Evolutionary conservation across 345 rosid genomes (phyloP).

Genomic region (Anacardium occidentale): DNA sequence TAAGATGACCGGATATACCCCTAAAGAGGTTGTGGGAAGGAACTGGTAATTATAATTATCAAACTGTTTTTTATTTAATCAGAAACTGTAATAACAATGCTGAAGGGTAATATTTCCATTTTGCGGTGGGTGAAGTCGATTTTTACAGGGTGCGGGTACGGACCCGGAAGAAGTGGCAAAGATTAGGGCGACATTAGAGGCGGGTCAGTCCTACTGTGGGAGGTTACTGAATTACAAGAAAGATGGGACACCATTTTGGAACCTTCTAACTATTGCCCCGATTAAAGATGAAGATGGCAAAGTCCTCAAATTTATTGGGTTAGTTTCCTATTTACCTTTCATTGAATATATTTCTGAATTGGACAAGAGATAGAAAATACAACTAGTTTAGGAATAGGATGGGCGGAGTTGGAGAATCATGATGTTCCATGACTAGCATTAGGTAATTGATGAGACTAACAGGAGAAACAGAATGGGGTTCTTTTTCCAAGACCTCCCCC

Average conservation of each 20-base stretch:
- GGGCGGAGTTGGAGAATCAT: no score
- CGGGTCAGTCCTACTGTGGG: constrained; percentile 73
- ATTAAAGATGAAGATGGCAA: constrained; percentile 86
- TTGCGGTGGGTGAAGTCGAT: constrained; percentile 52
- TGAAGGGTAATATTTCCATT: constrained; percentile 19
- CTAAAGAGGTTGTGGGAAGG: constrained; percentile 91
- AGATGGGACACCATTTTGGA: constrained; percentile 94
- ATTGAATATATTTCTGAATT: no score
- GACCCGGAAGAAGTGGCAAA: constrained; percentile 81
- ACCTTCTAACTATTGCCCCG: constrained; percentile 88
- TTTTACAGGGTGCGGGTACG: constrained; percentile 89
- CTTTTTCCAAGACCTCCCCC: neutral
- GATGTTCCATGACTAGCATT: no score
- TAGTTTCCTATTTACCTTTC: constrained; percentile 24
- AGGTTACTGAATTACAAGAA: constrained; percentile 90
- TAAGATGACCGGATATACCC: constrained; percentile 93
- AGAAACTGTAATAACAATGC: constrained; percentile 19
- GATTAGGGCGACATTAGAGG: constrained; percentile 62
- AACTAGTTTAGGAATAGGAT: no score
- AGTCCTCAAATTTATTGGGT: constrained; percentile 94
- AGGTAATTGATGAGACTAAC: no score
- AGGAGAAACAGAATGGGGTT: no score
- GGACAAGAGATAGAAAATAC: no score
- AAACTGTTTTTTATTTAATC: neutral
- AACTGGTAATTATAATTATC: constrained; percentile 54